Evolutionary conservation across 2,329 filamentous ascomycete genomes (phyloP).

Genomic region (Alternaria sp.): DNA sequence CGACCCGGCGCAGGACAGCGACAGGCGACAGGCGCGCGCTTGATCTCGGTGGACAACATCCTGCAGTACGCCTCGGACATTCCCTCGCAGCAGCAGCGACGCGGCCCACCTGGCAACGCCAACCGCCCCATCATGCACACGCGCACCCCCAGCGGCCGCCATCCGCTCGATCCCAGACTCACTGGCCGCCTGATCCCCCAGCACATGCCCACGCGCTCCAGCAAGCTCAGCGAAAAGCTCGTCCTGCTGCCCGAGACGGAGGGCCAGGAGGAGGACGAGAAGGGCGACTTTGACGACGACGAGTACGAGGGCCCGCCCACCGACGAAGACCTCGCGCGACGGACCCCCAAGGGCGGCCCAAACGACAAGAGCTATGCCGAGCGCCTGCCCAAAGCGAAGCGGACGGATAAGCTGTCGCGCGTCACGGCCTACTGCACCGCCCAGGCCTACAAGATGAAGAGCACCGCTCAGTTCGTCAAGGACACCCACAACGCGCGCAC

Average conservation of each 20-base stretch:
- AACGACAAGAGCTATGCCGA: slow-evolving; percentile 91
- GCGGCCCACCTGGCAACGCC: slow-evolving; percentile 67
- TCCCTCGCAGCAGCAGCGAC: slow-evolving; percentile 89
- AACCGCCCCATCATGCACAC: slow-evolving; percentile 56
- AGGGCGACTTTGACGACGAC: slow-evolving; percentile 61
- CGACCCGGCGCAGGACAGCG: slow-evolving; percentile 38
- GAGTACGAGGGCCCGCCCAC: slow-evolving; percentile 66
- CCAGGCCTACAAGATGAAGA: slow-evolving; percentile 87
- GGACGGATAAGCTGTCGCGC: slow-evolving; percentile 85
- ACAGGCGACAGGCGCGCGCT: slow-evolving; percentile 55
- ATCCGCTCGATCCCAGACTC: slow-evolving; percentile 62
- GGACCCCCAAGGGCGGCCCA: slow-evolving; percentile 68
- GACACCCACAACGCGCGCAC: slow-evolving; percentile 88
- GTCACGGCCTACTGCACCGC: slow-evolving; percentile 97
- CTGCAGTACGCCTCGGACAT: slow-evolving; percentile 94
- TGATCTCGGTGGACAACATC: slow-evolving; percentile 91
- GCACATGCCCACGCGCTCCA: slow-evolving; percentile 81
- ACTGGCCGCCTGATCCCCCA: slow-evolving; percentile 63
- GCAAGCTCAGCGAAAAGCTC: slow-evolving; percentile 96
- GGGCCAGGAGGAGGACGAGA: slow-evolving; percentile 61
- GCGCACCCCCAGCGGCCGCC: slow-evolving; percentile 56
- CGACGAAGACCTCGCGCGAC: slow-evolving; percentile 69
- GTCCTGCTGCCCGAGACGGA: slow-evolving; percentile 86
- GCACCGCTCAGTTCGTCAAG: slow-evolving; percentile 86
- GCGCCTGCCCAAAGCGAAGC: slow-evolving; percentile 83